A percentile compares a stretch with the other conserved stretches of the same genome.
phyloP scores from a whole-genome alignment of 1,139 yeast species.

The Lodderomyces metapsilosis region DNA sequence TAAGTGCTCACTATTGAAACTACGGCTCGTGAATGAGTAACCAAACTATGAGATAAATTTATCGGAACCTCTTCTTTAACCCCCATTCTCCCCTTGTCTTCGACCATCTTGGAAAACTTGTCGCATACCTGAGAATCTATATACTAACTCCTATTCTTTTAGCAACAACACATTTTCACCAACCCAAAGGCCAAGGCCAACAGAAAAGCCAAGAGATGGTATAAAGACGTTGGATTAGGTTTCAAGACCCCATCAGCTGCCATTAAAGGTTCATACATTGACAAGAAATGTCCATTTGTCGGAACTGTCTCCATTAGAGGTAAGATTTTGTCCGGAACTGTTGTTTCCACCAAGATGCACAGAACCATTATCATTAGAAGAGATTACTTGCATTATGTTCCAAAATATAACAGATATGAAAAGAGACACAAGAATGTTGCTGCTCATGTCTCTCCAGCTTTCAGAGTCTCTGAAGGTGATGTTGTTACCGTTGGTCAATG shows the following conservation, averaged over 20 bases:
- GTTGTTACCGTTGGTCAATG: conserved; percentile 99
- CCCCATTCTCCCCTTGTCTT: neutral
- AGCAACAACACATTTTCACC: conserved; percentile 99
- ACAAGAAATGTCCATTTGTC: conserved; percentile 99
- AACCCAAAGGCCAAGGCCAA: conserved; percentile 99
- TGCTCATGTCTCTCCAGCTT: conserved; percentile 99
- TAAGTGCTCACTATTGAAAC: too few species aligned
- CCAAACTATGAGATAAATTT: too few species aligned
- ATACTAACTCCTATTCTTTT: conserved; percentile 32
- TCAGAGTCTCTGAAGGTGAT: conserved; percentile 99
- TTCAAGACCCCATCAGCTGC: conserved; percentile 99
- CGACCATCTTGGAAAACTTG: too few species aligned
- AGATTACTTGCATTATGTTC: conserved; percentile 99
- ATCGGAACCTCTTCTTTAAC: too few species aligned
- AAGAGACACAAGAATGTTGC: conserved; percentile 99
- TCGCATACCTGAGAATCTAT: neutral
- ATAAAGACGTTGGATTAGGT: conserved; percentile 99
- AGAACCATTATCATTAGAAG: conserved; percentile 99
- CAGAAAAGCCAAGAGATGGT: conserved; percentile 99
- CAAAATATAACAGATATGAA: conserved; percentile 99
- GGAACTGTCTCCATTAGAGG: conserved; percentile 99
- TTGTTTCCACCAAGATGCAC: conserved; percentile 99
- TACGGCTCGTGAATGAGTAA: too few species aligned
- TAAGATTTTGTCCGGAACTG: conserved; percentile 97
- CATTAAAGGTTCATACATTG: conserved; percentile 97